Percentiles rank a stretch among this genome's conserved stretches.
Conservation (phyloP, 1,139 yeast genomes). For the Blastobotrys apis region DNA sequence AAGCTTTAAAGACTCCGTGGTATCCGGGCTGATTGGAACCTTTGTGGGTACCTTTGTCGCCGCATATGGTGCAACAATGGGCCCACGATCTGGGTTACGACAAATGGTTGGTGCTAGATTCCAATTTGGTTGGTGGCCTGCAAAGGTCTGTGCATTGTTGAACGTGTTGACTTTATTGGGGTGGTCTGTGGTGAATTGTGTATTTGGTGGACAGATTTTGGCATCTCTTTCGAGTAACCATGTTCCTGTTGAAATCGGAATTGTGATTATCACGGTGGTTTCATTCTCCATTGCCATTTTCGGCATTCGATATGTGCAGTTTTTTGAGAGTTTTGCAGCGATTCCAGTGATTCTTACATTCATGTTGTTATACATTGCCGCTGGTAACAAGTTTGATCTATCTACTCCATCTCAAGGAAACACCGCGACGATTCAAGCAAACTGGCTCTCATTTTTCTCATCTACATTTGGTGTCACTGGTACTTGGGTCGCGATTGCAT, state of each 20-base stretch:
- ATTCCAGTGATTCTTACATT: constrained; percentile 69
- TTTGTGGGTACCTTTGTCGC: constrained; percentile 69
- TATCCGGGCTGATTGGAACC: constrained; percentile 59
- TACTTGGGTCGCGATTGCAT: constrained; percentile 86
- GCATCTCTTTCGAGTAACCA: constrained; percentile 57
- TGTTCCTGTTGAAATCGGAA: constrained; percentile 69
- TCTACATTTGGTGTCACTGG: constrained; percentile 75
- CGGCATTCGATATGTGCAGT: constrained; percentile 67
- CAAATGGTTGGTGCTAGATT: constrained; percentile 81
- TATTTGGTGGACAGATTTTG: constrained; percentile 80
- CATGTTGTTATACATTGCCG: constrained; percentile 61
- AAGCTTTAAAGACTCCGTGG: constrained; percentile 58
- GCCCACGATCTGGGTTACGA: constrained; percentile 81
- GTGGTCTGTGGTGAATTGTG: constrained; percentile 81
- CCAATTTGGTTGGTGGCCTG: constrained; percentile 80
- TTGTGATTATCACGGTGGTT: constrained; percentile 59
- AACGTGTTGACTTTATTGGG: constrained; percentile 75
- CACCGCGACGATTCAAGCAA: constrained; percentile 48
- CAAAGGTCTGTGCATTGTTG: constrained; percentile 64
- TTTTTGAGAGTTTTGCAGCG: constrained; percentile 64
- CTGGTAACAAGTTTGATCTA: constrained; percentile 50
- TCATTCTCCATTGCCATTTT: constrained; percentile 66
- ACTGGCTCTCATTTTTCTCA: constrained; percentile 70
- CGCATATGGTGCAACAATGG: constrained; percentile 78
- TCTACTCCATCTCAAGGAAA: constrained; percentile 43